Percentiles rank a stretch among this genome's conserved stretches.
Evolutionary conservation across 768 basidiomycete species (phyloP).

Genomic region (Pseudohyphozyma bogoriensis): DNA sequence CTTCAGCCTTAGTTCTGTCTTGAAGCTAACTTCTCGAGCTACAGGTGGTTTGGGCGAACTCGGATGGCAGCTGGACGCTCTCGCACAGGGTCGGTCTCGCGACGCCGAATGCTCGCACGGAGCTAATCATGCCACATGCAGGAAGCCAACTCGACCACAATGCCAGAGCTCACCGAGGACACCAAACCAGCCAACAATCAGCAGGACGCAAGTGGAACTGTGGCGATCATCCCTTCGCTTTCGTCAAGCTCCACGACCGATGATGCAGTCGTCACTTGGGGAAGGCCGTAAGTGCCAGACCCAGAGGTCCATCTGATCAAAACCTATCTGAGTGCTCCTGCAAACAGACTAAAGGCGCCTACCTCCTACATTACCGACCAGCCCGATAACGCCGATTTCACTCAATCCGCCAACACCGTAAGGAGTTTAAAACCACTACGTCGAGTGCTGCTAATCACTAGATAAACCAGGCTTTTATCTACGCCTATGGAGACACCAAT

Average conservation of each 20-base stretch:
- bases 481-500: constrained; percentile 13
- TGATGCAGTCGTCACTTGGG: constrained; percentile 11
- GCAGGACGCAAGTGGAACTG: not conserved
- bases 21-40: not conserved
- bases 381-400: constrained; percentile 1
- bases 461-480: constrained; percentile 15
- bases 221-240: constrained; percentile 6
- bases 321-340: too few relatives aligned
- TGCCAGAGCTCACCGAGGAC: constrained; percentile 11
- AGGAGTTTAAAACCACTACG: too few relatives aligned
- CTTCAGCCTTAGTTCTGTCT: not conserved
- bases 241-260: not conserved
- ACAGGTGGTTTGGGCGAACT: constrained; percentile 18
- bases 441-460: too few relatives aligned
- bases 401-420: too few relatives aligned
- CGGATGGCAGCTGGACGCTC: constrained; percentile 14
- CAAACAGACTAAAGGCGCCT: not conserved
- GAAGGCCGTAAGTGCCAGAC: too few relatives aligned
- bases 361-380: not conserved
- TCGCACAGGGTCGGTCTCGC: too few relatives aligned
- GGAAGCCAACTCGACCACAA: not conserved
- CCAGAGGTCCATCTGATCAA: too few relatives aligned
- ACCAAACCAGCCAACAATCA: too few relatives aligned
- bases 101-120: too few relatives aligned
- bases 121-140: too few relatives aligned